These are phyloP conservation scores for Lolium rigidum DNA, from an alignment of 176 grass and related monocot genomes.

Conservation along the genomic window DNA sequence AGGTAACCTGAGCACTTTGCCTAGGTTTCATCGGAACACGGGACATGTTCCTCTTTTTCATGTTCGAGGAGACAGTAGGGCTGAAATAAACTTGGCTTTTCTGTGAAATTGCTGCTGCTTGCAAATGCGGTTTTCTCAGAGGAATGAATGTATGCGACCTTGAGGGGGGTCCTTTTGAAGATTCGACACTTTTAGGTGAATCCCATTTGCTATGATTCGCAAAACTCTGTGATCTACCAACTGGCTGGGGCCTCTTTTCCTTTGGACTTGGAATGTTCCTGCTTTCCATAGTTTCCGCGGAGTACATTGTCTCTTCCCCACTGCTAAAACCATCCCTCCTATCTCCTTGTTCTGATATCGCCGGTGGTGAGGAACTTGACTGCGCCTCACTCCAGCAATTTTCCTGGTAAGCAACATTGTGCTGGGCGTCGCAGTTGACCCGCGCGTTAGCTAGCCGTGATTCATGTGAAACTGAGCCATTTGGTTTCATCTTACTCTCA, in stretches of 20 bases:
- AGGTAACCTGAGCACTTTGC: conserved; percentile 57
- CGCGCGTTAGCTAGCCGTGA: conserved; percentile 41
- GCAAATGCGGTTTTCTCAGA: conserved; percentile 71
- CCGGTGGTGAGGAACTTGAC: conserved; percentile 77
- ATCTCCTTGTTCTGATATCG: conserved; percentile 57
- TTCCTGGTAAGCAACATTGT: conserved; percentile 63
- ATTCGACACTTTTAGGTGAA: conserved; percentile 64
- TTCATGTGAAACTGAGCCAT: conserved; percentile 24
- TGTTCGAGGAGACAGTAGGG: conserved; percentile 82
- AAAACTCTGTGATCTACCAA: conserved; percentile 80
- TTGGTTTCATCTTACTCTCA: conserved; percentile 58
- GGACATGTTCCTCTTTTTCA: conserved; percentile 89
- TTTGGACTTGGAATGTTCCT: conserved; percentile 85
- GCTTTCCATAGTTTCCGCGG: conserved; percentile 98
- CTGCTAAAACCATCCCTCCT: conserved; percentile 68
- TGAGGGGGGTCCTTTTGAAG: conserved; percentile 47
- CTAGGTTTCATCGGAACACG: conserved; percentile 65
- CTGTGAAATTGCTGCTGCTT: conserved; percentile 70
- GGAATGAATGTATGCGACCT: conserved; percentile 74
- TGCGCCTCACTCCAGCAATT: conserved; percentile 84
- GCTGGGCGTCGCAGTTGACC: conserved; percentile 53
- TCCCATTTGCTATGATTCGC: conserved; percentile 81
- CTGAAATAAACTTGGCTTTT: conserved; percentile 89
- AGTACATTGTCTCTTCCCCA: conserved; percentile 99
- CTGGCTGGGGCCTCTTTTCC: conserved; percentile 59